These are phyloP conservation scores for Mortierella sp. DNA, from an alignment of 371 early-diverging fungal genomes.

Conservation along the genomic window DNA sequence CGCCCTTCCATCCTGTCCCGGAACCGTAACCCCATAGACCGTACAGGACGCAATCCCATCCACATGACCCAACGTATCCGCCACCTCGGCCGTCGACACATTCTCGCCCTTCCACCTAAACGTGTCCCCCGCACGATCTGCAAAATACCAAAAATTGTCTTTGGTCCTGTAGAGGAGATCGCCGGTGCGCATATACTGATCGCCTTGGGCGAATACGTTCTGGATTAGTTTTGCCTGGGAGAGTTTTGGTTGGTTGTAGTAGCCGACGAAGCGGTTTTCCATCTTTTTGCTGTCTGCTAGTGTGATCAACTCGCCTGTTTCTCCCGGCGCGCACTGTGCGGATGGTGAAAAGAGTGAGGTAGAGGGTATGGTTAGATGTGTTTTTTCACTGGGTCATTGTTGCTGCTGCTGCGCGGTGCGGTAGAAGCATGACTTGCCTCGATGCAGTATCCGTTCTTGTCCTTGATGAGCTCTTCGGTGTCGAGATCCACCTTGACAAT, in stretches of 20 bases:
- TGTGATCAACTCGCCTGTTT: constrained; percentile 44
- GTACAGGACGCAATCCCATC: constrained; percentile 72
- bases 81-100: constrained; percentile 77
- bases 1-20: constrained; percentile 73
- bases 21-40: constrained; percentile 71
- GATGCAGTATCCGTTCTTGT: constrained; percentile 49
- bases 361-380: not conserved
- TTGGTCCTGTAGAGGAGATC: constrained; percentile 70
- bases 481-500: constrained; percentile 41
- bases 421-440: not conserved
- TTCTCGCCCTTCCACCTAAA: constrained; percentile 82
- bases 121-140: constrained; percentile 82
- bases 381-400: not conserved
- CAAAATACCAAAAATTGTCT: constrained; percentile 74
- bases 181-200: constrained; percentile 74
- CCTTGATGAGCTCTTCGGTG: constrained; percentile 46
- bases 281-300: constrained; percentile 36
- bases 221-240: constrained; percentile 39
- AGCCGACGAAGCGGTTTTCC: constrained; percentile 28
- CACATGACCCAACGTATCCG: constrained; percentile 65
- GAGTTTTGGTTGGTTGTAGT: constrained; percentile 50
- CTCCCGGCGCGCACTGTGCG: constrained; percentile 20
- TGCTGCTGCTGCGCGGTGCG: not conserved
- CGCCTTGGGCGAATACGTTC: constrained; percentile 58
- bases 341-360: not conserved